Base-by-base conservation (phyloP, 169 alveolate genomes). In the Ophryocystis elektroscirrha region DNA sequence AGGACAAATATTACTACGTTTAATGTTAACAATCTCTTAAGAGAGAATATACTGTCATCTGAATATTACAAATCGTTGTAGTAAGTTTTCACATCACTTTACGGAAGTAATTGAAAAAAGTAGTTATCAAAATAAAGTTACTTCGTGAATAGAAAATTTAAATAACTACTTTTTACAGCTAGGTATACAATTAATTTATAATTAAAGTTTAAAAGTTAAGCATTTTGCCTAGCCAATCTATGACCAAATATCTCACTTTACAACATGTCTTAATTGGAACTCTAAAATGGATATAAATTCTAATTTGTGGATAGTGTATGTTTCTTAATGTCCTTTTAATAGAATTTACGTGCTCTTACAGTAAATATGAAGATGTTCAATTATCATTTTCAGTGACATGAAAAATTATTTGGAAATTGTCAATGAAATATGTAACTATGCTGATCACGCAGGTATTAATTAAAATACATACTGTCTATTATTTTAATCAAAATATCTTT, bases 1-100 rank as follows among this genome's bases (percentile, higher is more conserved):
- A 43, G 51, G 51, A 43, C 51, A 3, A 43, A 43, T 15, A 2
- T 36, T 2, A 43, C 35, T 36, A 5, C 61, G 2, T 48, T 45
- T 24, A 49, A 2, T 4, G 3, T 53, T 7, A 3, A 48, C 35
- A 1, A 20, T 19, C 22, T 49, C 30, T 35, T 7, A 15, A 2
- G 47, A 15, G 46, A 37, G 27, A 60, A 43, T 18, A 52, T 52
- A 35, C 7, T 59, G 48, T 6, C 47, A 5, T 59, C 67, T 16
- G 67, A 50, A 42, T 59, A 59, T 23, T 59, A 32, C 45, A 59
- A 59, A 61, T 46, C 59, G 16, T 30, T 59, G 15, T 48, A 49
- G n/a, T 37, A 37, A 9, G 51, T n/a, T 9, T 9, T 9, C n/a
- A 9, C 54, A 29, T 12, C 52, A n/a, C 12, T 24, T 39, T 35